A percentile compares a stretch with the other conserved stretches of the same genome.
Evolutionary conservation across 176 grass and related monocot species (phyloP).

Genomic region (Miscanthus lutarioriparius): DNA sequence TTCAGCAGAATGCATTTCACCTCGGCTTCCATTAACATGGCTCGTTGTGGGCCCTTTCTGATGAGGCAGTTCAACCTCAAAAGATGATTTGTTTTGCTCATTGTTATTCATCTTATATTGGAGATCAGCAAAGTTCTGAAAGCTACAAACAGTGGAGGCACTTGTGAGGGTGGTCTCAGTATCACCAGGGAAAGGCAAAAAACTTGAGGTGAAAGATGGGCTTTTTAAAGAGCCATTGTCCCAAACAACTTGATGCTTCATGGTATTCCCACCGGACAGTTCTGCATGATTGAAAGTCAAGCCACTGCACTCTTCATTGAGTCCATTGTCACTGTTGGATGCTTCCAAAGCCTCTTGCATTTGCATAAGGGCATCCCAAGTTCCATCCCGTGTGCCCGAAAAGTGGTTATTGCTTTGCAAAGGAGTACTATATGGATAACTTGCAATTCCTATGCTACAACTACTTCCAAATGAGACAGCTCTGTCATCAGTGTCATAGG

Average conservation of each 20-base stretch:
- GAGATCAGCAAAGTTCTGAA: slow-evolving; percentile 36
- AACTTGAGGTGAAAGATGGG: slow-evolving; percentile 58
- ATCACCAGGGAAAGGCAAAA: slow-evolving; percentile 46
- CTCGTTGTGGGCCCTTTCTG: slow-evolving; percentile 27
- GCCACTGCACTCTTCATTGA: slow-evolving; percentile 55
- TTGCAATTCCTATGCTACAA: slow-evolving; percentile 37
- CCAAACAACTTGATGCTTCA: slow-evolving; percentile 46
- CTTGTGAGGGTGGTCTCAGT: slow-evolving; percentile 41
- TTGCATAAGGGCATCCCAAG: slow-evolving; percentile 59
- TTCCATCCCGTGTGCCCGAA: slow-evolving; percentile 35
- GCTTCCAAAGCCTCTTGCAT: slow-evolving; percentile 50
- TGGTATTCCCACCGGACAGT: slow-evolving; percentile 44
- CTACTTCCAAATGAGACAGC: slow-evolving; percentile 53
- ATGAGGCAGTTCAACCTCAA: slow-evolving; percentile 20
- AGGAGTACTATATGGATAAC: slow-evolving; percentile 36
- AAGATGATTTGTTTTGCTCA: slow-evolving; percentile 39
- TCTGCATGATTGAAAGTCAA: slow-evolving; percentile 58
- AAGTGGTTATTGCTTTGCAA: slow-evolving; percentile 47
- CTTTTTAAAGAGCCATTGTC: slow-evolving; percentile 52
- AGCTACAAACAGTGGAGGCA: slow-evolving; percentile 23
- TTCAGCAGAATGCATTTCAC: slow-evolving; percentile 38
- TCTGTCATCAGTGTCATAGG: slow-evolving; percentile 44
- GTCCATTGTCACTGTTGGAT: slow-evolving; percentile 42
- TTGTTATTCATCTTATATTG: slow-evolving; percentile 30
- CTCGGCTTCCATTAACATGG: slow-evolving; percentile 15